Base-by-base conservation (phyloP, 2,329 filamentous ascomycete species). In the Stylonectria norvegica region DNA sequence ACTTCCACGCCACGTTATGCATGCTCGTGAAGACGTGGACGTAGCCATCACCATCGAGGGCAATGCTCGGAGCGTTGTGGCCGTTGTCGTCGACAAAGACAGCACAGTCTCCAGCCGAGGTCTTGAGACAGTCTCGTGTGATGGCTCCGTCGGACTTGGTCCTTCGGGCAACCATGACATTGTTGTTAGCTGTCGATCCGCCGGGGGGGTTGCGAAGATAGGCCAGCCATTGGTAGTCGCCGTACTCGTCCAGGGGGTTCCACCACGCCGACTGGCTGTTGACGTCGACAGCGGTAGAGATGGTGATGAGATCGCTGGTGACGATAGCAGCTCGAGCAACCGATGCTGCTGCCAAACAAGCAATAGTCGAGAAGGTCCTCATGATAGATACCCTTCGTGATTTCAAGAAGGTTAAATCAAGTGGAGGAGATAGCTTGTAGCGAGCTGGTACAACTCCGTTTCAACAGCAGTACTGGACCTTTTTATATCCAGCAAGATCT, bases 11-110 rank as follows among this genome's bases (percentile, higher is more conserved):
- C 16, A 56, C 51, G 5, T 57, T 56, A 40, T 57, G 55, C 55
- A 57, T 57, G 44, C 55, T 56, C 2, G 55, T 57, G 22, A 57
- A 57, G 17, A 57, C 47, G 25, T 57, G 55, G 2, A 56, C 55
- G 12, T 45, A 55, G 4, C 55, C 55, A n/a, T 57, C 41, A 3
- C 53, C 51, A n/a, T 53, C 50, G n/a, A 52, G 42, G 5, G 47
- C 49, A 14, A 52, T 37, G 28, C 48, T 50, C 2, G 50, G 50
- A n/a, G 42, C 25, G 28, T 56, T 58, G 22, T 58, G 55, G 3
- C 55, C 51, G 5, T 45, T 40, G 20, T 58, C 46, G 14, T 52
- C 55, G 0, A 40, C 27, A 28, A 58, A 57, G 5, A 50, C 36
- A 9, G 44, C 44, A 8, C 53, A 58, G 6, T 55, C 43, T 1